Evolutionary conservation across 257 asterid genomes (phyloP).

Genomic region (Solanum pinnatisectum): DNA sequence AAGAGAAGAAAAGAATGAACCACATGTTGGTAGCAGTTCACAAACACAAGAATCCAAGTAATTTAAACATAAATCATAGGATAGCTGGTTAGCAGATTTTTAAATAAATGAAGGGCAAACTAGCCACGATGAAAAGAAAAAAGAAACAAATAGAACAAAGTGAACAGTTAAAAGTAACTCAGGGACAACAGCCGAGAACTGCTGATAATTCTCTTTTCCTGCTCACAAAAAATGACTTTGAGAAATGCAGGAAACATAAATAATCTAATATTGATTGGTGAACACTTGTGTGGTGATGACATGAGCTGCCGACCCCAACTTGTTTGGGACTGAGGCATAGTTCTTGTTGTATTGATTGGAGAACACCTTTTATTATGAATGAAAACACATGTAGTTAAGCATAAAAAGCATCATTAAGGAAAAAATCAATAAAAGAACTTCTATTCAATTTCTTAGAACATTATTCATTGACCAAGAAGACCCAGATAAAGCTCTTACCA

Average conservation of each 20-base stretch:
- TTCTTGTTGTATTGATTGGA: not conserved
- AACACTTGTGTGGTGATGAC: not conserved
- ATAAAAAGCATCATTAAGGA: not conserved
- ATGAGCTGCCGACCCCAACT: not conserved
- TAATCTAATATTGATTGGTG: not conserved
- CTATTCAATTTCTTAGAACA: not conserved
- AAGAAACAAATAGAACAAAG: not conserved
- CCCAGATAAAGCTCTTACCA: slow-evolving; percentile 44
- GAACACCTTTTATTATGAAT: not conserved
- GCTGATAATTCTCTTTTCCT: not conserved
- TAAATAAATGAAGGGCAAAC: not conserved
- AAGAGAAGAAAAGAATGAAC: slow-evolving; percentile 8
- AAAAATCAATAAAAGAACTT: not conserved
- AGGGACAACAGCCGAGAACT: not conserved
- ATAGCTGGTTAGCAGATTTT: not conserved
- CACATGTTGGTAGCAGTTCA: not conserved
- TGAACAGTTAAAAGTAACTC: not conserved
- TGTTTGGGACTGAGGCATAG: not conserved
- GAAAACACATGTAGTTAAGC: not conserved
- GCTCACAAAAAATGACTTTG: not conserved
- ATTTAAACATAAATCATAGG: not conserved
- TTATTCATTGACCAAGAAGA: not conserved
- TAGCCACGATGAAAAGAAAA: not conserved
- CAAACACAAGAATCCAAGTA: not conserved
- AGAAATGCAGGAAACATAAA: not conserved